phyloP scores from a whole-genome alignment of 371 early-diverging fungal genomes.

The Rhizopus stolonifer region DNA sequence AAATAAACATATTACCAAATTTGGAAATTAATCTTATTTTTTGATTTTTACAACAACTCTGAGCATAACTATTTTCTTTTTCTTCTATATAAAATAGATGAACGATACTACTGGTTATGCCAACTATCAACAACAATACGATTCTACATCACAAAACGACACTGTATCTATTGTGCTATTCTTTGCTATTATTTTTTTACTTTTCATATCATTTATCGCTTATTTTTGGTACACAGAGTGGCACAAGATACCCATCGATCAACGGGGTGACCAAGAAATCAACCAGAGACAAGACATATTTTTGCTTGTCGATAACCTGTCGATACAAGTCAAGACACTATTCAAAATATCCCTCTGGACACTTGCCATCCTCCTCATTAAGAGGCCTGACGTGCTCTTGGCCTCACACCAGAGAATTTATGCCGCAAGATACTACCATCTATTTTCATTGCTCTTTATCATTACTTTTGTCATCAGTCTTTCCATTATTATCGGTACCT shows the following conservation, averaged over 20 bases:
- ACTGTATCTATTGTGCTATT: slow-evolving; percentile 39
- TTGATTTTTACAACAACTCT: no score
- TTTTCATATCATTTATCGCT: slow-evolving; percentile 33
- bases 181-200: slow-evolving; percentile 30
- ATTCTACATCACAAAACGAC: slow-evolving; percentile 22
- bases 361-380: slow-evolving; percentile 23
- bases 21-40: no score
- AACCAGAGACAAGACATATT: slow-evolving; percentile 40
- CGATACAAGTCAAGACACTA: slow-evolving; percentile 27
- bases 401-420: slow-evolving; percentile 37
- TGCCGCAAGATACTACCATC: slow-evolving; percentile 32
- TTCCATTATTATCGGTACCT: slow-evolving; percentile 28
- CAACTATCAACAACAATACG: slow-evolving; percentile 38
- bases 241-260: slow-evolving; percentile 38
- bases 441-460: slow-evolving; percentile 33
- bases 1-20: no score
- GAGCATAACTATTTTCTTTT: no score
- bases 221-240: slow-evolving; percentile 48
- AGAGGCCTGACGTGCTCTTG: slow-evolving; percentile 6
- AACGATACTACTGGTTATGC: slow-evolving; percentile 27
- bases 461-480: slow-evolving; percentile 23
- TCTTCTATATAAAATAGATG: background rate
- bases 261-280: slow-evolving; percentile 34
- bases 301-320: slow-evolving; percentile 37
- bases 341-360: slow-evolving; percentile 36